Base-by-base conservation (phyloP, 768 basidiomycete genomes). In the Rhodotorula kratochvilovae region DNA sequence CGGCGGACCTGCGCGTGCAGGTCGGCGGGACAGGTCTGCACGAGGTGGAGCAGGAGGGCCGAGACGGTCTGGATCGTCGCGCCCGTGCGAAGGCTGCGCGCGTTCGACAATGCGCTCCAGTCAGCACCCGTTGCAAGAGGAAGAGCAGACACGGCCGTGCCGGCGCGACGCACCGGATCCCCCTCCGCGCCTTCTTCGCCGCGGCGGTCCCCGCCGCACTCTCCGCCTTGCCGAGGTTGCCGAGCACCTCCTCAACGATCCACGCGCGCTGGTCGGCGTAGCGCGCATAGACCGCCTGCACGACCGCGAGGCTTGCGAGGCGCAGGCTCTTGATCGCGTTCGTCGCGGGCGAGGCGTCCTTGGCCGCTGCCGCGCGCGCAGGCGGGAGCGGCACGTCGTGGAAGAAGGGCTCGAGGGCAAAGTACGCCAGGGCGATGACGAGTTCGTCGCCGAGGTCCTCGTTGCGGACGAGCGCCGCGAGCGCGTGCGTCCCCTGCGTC, bases 241-340 rank as follows among this genome's bases (percentile, higher is more conserved):
- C 86, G 36, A 99, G 78, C 45, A 98, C 94, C 80, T 98, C 96
- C 79, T 98, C 94, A n/a, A 98, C 89, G 72, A 98, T 95, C 93
- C 93, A 96, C 1, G 89, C 87, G 16, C 96, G 83, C 80, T 99
- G 96, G 54, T 89, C 89, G 74, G 90, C 87, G 77, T 97, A 88
- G 72, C 89, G 90, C 21, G 91, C 90, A 76, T 96, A 98, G 78
- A 96, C 92, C 76, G 87, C 90, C 67, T 94, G 85, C 66, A 97
- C 88, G 68, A 96, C 84, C 7, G 87, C 86, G 60, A 97, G 81
- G 1, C 90, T 90, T 77, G 92, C 90, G 68, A 93, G 81, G 65
- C 92, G 84, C 67, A 98, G 80, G 1, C 86, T 88, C 72, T 91
- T 86, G 86, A 93, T 89, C 0, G 90, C 89, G 58, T 88, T 88